Conservation (phyloP, 495 filamentous ascomycete genomes). For the Parachaetomium inaequale region DNA sequence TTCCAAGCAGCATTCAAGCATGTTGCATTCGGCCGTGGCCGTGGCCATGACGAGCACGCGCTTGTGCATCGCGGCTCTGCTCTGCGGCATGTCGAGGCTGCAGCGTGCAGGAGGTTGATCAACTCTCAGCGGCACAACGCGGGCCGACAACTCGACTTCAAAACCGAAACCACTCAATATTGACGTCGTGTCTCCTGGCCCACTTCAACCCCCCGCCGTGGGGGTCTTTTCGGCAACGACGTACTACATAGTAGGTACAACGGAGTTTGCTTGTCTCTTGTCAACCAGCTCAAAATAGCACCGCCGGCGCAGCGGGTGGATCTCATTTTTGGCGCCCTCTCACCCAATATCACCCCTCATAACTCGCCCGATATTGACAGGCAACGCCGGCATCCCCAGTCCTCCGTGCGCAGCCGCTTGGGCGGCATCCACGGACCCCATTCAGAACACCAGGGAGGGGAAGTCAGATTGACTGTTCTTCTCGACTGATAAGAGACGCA, state of each 20-base stretch:
- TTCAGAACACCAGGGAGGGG: neutral
- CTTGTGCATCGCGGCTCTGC: constrained; percentile 8
- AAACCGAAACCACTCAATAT: neutral
- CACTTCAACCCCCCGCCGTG: neutral
- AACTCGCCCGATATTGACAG: neutral
- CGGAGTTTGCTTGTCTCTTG: no score
- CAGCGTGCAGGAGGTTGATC: constrained; percentile 1
- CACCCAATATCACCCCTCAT: neutral
- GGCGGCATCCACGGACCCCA: neutral
- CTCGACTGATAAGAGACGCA: no score
- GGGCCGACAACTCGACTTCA: neutral
- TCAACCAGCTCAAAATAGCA: neutral
- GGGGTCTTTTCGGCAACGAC: neutral
- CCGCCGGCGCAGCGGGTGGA: neutral
- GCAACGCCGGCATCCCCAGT: neutral
- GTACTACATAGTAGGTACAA: no score
- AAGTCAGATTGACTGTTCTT: neutral
- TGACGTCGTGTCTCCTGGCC: neutral
- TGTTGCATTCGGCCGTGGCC: constrained; percentile 4
- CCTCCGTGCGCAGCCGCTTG: neutral
- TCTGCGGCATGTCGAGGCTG: constrained; percentile 1
- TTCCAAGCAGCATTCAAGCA: neutral
- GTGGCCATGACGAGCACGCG: neutral
- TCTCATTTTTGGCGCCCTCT: neutral
- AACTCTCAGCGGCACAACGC: neutral